Evolutionary conservation across 805 yeast genomes (phyloP), one percentile per base, ranked within the genome.

Genomic region (Ogataea kodamae): DNA sequence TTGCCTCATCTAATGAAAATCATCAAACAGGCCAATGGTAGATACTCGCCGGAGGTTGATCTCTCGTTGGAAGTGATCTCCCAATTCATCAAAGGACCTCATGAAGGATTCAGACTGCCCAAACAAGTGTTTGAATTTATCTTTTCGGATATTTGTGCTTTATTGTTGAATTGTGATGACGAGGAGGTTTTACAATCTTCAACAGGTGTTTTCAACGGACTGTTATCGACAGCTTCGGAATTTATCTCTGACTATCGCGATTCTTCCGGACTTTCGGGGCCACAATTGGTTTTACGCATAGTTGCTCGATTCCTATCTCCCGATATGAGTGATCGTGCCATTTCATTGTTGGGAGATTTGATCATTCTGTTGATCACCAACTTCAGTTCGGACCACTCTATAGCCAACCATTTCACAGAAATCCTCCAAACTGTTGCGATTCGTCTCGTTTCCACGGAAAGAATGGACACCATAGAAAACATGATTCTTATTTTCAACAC

Each of bases 181-280:
- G 85, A 83, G 46, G 87, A 81, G 50, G 70, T 86, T 6, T 55
- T 88, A 19, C 95, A 88, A 58, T 64, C 76, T 8, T 80, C 88
- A 2, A 82, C 90, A 0, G 90, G 83, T 40, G 78, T 81, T 4
- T 76, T 83, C 48, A 77, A 78, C 39, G 74, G 72, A 18, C 57
- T 88, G 24, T 60, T 87, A 15, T 61, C 63, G 27, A 59, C 55
- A 9, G 67, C 69, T 5, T 50, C 72, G 2, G 34, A 42, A 7
- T 45, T 50, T 22, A 61, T 73, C 30, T 33, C 59, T 7, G 40
- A 47, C 5, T 70, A 58, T 40, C 30, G 27, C 9, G 53, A 52
- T 26, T 55, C 61, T 1, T 46, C 56, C 3, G 59, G 65, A 5
- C 53, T 62, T 28, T 46, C 70, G 2, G 86, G 85, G 0, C 58